Conservation (phyloP, 179 eudicot species). For the Camellia oleifera region DNA sequence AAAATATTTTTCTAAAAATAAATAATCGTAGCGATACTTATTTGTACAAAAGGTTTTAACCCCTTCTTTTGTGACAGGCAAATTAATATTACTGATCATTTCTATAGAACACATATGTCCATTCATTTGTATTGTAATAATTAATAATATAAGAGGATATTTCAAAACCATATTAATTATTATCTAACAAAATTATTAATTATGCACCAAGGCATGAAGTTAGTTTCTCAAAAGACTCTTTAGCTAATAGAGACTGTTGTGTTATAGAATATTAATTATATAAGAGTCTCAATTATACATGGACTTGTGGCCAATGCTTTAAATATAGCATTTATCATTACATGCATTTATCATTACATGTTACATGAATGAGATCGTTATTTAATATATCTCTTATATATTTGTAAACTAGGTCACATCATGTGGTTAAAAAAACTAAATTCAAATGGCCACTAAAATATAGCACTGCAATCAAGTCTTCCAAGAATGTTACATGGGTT, state of each 20-base stretch:
- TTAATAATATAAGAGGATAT: not conserved
- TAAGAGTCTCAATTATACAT: not conserved
- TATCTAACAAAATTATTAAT: too few species aligned
- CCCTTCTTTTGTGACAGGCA: too few species aligned
- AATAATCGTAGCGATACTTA: too few species aligned
- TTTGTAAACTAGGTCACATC: not conserved
- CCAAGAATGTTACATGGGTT: not conserved
- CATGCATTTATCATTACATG: not conserved
- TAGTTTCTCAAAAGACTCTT: not conserved
- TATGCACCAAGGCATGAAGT: not conserved
- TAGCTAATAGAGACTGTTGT: not conserved
- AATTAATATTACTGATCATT: too few species aligned
- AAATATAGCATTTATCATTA: not conserved
- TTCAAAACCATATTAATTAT: too few species aligned
- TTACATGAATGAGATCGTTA: not conserved
- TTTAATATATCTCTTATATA: too few species aligned
- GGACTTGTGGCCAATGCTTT: not conserved
- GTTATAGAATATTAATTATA: not conserved
- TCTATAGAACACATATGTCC: too few species aligned
- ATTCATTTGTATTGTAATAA: not conserved
- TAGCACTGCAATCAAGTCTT: not conserved
- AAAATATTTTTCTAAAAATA: too few species aligned
- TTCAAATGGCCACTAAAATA: not conserved
- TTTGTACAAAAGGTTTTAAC: too few species aligned
- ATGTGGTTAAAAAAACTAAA: too few species aligned